Conservation (phyloP, 768 basidiomycete species). For the Leccinum obscurum region DNA sequence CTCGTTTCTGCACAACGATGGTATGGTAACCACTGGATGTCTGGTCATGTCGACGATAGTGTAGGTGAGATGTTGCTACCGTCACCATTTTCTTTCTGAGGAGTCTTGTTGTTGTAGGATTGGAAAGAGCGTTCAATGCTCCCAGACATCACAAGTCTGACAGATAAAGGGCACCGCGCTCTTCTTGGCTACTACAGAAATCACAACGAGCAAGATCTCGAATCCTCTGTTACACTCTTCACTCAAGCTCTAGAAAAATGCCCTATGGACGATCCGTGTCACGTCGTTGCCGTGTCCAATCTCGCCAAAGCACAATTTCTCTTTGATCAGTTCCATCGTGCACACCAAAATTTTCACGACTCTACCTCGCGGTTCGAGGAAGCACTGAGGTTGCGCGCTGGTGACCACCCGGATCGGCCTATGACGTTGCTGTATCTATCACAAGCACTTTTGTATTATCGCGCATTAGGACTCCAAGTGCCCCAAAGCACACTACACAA, state of each 20-base stretch:
- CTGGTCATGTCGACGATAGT: background rate
- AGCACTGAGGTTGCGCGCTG: slow-evolving; percentile 12
- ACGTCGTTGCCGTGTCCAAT: slow-evolving; percentile 10
- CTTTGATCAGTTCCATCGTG: background rate
- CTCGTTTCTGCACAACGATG: background rate
- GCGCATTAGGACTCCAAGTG: no score
- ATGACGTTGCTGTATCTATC: background rate
- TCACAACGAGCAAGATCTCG: background rate
- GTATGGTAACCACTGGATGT: background rate
- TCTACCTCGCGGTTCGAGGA: slow-evolving; percentile 5
- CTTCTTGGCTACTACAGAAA: background rate
- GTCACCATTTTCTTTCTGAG: background rate
- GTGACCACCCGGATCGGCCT: slow-evolving; percentile 9
- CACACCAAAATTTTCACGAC: background rate
- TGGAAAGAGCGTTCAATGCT: background rate
- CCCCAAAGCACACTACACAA: no score
- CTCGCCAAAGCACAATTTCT: slow-evolving; percentile 4
- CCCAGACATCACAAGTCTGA: background rate
- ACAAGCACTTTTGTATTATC: no score
- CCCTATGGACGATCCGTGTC: background rate
- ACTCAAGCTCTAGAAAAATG: slow-evolving; percentile 5
- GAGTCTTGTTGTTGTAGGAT: background rate
- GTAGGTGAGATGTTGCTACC: background rate
- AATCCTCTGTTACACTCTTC: slow-evolving; percentile 4
- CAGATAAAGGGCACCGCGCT: slow-evolving; percentile 4